Base-by-base conservation (phyloP, 2,329 filamentous ascomycete species). In the Aspergillus sp. region DNA sequence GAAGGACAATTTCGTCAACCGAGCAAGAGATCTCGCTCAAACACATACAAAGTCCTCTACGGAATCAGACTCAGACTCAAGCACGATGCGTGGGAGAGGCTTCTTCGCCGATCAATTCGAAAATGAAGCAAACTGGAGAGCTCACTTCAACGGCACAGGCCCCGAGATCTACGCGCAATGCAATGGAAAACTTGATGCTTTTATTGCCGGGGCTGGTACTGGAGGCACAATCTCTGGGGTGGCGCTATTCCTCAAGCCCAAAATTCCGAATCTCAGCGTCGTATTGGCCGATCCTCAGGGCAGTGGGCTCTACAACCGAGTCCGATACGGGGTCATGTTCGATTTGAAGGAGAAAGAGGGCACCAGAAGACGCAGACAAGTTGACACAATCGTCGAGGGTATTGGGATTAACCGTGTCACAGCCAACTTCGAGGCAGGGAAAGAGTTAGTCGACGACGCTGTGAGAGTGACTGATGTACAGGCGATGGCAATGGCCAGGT, bases 91-190 rank as follows among this genome's bases (percentile, higher is more conserved):
- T 31, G 91, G 89, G 51, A 76, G 80, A 40, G 93, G 93, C 19
- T 90, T 95, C 69, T 98, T 97, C 63, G 90, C 91, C 1, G 88
- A 98, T 65, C 93, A 98, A 63, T 98, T 98, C 61, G 93, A 98
- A 70, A 91, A 86, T 27, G 74, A 81, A 40, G 88, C 90, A 29
- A 98, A 98, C 68, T 95, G 86, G 78, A 75, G 78, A 37, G 90
- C 93, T 1, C 93, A 98, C 70, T 82, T 85, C 56, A 73, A 77
- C 13, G 80, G 82, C 10, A 98, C 93, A 0, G 93, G 93, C 0
- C 93, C 91, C 0, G 93, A 98, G 70, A 93, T 98, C 52, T 86
- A 80, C 57, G 69, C 73, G 1, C 93, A 98, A 69, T 87, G 86
- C 5, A 77, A 74, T 26, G 88, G 88, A 0, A 67, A 67, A 6